Evolutionary conservation across 106 monocot genomes (phyloP), one percentile per base, ranked within the genome.

Genomic region (Acanthochlamys bracteata): DNA sequence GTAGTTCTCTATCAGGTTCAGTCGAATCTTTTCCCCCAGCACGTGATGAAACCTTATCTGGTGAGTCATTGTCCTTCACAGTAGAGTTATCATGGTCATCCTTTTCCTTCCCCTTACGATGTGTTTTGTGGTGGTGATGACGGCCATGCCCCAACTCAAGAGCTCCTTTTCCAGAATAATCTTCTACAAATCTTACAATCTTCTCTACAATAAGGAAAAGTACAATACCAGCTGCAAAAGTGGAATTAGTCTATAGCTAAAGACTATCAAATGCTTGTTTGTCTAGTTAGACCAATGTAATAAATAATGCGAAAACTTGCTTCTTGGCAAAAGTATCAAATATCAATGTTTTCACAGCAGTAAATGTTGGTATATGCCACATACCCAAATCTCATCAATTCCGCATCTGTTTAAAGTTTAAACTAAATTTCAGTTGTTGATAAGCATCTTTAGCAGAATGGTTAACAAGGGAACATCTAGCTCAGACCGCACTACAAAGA

Each of bases 151-250:
- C 61, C 53, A 69, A 20, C 7, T 54, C 11, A 66, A 68, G 55
- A 63, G 41, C 66, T 65, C 70, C 76, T 63, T 72, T 76, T 47
- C 75, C 53, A 75, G 84, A 71, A 60, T 77, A 43, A 19, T 84
- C 84, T 85, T 96, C 95, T 61, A 96, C 82, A 80, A 90, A 96
- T 59, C 95, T 90, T 42, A 96, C 95, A 63, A 88, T 54, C 74
- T 95, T 95, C 78, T 95, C 95, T 60, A 90, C 95, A 20, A 95
- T 60, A 61, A 95, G 76, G 66, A 95, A 95, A 55, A 95, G 70
- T 17, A 95, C 78, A 78, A 95, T 90, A 41, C 95, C 95, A 66
- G 61, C 93, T 94, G 86, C 69, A 73, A 64, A 53, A 62, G 40
- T 49, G 15, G 10, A 49, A 49, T 49, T 14, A 14, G 49, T 17